Conservation (phyloP, 2,329 filamentous ascomycete genomes). For the Torrubiellomyces zombiae region DNA sequence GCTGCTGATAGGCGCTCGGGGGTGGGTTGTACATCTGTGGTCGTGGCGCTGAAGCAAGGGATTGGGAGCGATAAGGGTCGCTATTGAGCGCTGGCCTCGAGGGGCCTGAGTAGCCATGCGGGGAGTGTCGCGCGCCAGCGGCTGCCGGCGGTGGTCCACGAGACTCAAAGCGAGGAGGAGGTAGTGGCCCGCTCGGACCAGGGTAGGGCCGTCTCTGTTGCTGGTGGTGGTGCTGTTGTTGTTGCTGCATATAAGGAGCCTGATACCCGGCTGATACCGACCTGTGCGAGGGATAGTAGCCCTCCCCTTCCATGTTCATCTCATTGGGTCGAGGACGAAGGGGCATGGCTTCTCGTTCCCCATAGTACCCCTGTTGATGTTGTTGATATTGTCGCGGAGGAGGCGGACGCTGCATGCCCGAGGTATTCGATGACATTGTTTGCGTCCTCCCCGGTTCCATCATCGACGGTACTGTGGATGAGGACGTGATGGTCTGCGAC, state of each 20-base stretch:
- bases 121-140: slow-evolving; percentile 22
- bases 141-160: slow-evolving; percentile 30
- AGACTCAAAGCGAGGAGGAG: slow-evolving; percentile 48
- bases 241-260: slow-evolving; percentile 30
- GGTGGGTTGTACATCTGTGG: slow-evolving; percentile 55
- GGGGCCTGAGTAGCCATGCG: slow-evolving; percentile 45
- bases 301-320: slow-evolving; percentile 26
- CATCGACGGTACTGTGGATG: slow-evolving; percentile 39
- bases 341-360: slow-evolving; percentile 13
- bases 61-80: slow-evolving; percentile 84
- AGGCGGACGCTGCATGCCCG: slow-evolving; percentile 43
- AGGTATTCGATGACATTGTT: slow-evolving; percentile 49
- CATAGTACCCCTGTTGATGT: slow-evolving; percentile 22
- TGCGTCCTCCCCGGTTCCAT: slow-evolving; percentile 52
- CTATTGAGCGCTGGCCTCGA: slow-evolving; percentile 59
- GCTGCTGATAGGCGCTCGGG: slow-evolving; percentile 41
- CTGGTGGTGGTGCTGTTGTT: slow-evolving; percentile 24
- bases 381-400: slow-evolving; percentile 39
- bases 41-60: slow-evolving; percentile 61
- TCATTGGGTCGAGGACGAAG: slow-evolving; percentile 15
- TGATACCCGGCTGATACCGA: slow-evolving; percentile 32
- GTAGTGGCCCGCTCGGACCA: slow-evolving; percentile 31
- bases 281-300: slow-evolving; percentile 37
- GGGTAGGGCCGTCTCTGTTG: slow-evolving; percentile 27
- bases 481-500: slow-evolving; percentile 88